Evolutionary conservation across 139 green algal species (phyloP).

Genomic region (Tetraselmis striata): DNA sequence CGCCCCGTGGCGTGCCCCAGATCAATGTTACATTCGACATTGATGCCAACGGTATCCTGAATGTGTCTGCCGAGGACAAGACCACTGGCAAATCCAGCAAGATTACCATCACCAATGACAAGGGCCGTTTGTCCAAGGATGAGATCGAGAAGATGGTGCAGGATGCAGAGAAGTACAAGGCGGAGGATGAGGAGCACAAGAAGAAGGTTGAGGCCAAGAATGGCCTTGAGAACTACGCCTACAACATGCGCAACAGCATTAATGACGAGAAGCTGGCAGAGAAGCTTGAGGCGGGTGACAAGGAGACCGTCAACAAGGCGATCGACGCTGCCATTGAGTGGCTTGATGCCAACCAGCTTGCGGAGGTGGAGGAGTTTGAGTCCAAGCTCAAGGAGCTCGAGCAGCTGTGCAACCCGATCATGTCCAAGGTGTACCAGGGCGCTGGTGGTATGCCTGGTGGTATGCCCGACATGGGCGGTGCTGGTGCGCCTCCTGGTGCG

Average conservation of each 20-base stretch:
- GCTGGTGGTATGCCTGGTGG: conserved; percentile 48
- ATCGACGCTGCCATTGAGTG: conserved; percentile 83
- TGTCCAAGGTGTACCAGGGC: conserved; percentile 68
- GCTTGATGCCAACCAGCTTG: conserved; percentile 93
- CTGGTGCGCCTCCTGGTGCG: conserved; percentile 2
- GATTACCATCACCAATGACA: conserved; percentile 99
- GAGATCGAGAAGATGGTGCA: conserved; percentile 98
- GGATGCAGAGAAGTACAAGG: conserved; percentile 97
- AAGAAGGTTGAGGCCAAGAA: conserved; percentile 93
- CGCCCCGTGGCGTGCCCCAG: conserved; percentile 92
- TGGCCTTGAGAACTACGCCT: conserved; percentile 85
- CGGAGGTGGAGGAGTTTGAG: conserved; percentile 94
- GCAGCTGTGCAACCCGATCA: conserved; percentile 86
- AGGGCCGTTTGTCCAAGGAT: conserved; percentile 94
- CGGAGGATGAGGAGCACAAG: conserved; percentile 89
- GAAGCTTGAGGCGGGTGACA: conserved; percentile 81
- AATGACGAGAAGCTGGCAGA: conserved; percentile 74
- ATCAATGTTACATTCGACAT: conserved; percentile 98
- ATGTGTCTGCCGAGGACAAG: conserved; percentile 96
- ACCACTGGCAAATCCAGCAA: conserved; percentile 92
- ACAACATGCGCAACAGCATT: conserved; percentile 93
- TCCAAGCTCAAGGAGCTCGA: conserved; percentile 97
- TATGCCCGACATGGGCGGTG: conserved; percentile 37
- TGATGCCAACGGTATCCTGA: conserved; percentile 98
- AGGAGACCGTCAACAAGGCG: conserved; percentile 79